A percentile compares a stretch with the other conserved stretches of the same genome.
These are phyloP conservation scores for Zanthoxylum bungeanum DNA, from an alignment of 345 rosid genomes.

Conservation along the genomic window DNA sequence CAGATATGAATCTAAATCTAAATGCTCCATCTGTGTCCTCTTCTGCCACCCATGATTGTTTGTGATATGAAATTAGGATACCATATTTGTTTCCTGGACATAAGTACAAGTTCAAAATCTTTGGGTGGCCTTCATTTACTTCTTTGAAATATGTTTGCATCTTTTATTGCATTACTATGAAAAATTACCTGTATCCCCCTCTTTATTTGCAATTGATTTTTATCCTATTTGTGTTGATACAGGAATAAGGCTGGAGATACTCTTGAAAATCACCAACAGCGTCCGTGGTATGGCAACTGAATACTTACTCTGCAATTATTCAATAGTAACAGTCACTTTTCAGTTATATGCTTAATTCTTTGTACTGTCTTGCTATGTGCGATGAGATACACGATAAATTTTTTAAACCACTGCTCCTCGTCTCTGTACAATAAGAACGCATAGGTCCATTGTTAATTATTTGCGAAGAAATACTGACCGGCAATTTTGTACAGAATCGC, in stretches of 20 bases:
- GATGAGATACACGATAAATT: background rate
- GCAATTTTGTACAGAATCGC: conserved; percentile 29
- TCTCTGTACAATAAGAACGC: conserved; percentile 21
- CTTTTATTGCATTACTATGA: background rate
- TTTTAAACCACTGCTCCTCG: background rate
- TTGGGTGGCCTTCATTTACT: background rate
- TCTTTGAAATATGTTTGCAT: background rate
- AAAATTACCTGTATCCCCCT: background rate
- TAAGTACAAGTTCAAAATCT: too few relatives aligned
- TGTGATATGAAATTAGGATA: too few relatives aligned
- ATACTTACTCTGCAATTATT: background rate
- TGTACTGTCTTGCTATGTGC: background rate
- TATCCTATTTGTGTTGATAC: background rate
- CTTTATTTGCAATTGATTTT: background rate
- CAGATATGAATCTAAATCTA: background rate
- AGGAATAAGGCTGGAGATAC: conserved; percentile 3
- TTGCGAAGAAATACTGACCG: conserved; percentile 2
- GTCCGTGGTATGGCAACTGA: background rate
- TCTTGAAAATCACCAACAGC: background rate
- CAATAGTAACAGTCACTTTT: background rate
- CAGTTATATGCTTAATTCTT: background rate
- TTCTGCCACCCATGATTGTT: background rate
- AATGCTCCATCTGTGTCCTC: background rate
- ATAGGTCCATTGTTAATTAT: background rate
- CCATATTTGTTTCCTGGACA: too few relatives aligned